A percentile compares a stretch with the other conserved stretches of the same genome.
phyloP scores from a whole-genome alignment of 2,329 filamentous ascomycete genomes.

The Dactylellina haptotyla region DNA sequence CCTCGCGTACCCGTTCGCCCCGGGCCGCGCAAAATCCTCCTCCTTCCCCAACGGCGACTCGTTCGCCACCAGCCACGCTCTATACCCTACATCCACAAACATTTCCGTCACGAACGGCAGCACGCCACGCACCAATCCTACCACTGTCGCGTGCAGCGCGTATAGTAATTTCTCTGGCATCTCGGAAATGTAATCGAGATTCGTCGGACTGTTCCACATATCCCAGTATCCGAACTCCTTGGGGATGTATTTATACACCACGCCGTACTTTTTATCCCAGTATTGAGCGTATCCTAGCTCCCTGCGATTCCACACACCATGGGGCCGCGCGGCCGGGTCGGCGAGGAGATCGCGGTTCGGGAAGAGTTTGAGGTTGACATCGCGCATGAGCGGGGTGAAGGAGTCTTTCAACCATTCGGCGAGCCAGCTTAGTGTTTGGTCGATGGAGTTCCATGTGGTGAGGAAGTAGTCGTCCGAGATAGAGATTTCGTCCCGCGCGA shows the following conservation, averaged over 20 bases:
- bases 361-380: conserved; percentile 17
- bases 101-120: conserved; percentile 6
- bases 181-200: neutral
- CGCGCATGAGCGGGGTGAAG: conserved; percentile 18
- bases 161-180: conserved; percentile 2
- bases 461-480: neutral
- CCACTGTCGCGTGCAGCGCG: conserved; percentile 1
- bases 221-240: conserved; percentile 12
- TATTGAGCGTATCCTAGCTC: conserved; percentile 2
- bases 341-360: conserved; percentile 7
- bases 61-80: neutral
- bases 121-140: conserved; percentile 2
- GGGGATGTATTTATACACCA: conserved; percentile 24
- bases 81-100: conserved; percentile 12
- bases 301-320: conserved; percentile 14
- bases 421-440: neutral
- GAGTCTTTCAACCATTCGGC: neutral
- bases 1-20: neutral
- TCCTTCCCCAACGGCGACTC: neutral
- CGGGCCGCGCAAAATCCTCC: conserved; percentile 5
- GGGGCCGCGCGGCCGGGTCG: neutral
- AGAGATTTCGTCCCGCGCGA: neutral
- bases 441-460: neutral
- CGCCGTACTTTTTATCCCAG: conserved; percentile 23
- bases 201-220: neutral